Evolutionary conservation across 2,329 filamentous ascomycete genomes (phyloP), one percentile per base, ranked within the genome.

Genomic region (Ascochyta rabiei): DNA sequence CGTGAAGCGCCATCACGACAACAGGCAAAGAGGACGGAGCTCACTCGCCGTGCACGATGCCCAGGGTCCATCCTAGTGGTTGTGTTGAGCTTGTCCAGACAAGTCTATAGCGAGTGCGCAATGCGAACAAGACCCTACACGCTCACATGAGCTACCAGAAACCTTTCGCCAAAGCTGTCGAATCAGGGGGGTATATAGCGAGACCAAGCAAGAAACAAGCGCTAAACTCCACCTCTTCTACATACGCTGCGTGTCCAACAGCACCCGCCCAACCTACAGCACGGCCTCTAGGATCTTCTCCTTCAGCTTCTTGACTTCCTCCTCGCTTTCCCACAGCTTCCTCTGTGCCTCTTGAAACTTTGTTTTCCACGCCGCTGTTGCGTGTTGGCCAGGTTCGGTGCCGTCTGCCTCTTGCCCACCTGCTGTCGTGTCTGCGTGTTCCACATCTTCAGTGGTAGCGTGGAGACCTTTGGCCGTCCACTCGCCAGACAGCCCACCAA

Each of bases 391-490:
- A n/a, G 33, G 19, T 8, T 68, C 63, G 6, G 57, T 26, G 24
- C 47, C 40, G 1, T 64, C 61, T 2, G 38, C 30, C 18, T 66
- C 64, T 18, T 56, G 26, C 21, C 53, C 53, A 21, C 46, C 31
- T 34, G 53, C 40, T 12, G 38, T 39, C 21, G 58, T 46, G 30
- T 35, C 48, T 24, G 37, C 31, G 4, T 23, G 46, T 4, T 52
- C 53, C 7, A 24, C 48, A 4, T 56, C 57, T 2, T 54, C 50
- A 10, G 54, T 28, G 4, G 54, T 56, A 18, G 69, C 54, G 21
- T 55, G 54, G 10, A 81, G 48, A 0, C 76, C 76, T 44, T 78
- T 78, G 13, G 77, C 70, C 18, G 68, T 69, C 66, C 80, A 81
- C 42, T 76, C 71, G 0, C 77, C 79, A 0, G 63, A 70, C 30